Evolutionary conservation across 768 basidiomycete species (phyloP), one percentile per base, ranked within the genome.

Genomic region (Sporobolomyces phaffii): DNA sequence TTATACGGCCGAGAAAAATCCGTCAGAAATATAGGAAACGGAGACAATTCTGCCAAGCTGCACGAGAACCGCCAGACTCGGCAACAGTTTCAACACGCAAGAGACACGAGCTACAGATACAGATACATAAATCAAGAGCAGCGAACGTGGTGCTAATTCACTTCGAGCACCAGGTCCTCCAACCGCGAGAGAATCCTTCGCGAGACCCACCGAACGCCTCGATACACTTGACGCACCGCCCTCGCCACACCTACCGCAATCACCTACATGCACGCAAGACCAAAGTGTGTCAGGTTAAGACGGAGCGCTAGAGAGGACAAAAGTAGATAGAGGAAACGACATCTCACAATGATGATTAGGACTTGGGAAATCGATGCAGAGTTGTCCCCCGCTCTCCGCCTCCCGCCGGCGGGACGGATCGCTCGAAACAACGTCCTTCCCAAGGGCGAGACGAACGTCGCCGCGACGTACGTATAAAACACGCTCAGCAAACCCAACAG

Each of bases 151-250:
- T n/a, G n/a, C n/a, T 20, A 58, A 24, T 58, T 58, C 10, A 69
- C 69, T 20, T 70, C 69, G 29, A 70, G 36, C 7, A 65, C 69
- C 5, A 70, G 43, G 14, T 65, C 64, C 60, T 70, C 69, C n/a
- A 70, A 36, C 9, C 60, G 24, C 0, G 28, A 17, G 31, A 70
- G 33, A 0, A 34, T 38, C 7, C 33, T 15, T 31, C 38, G 54
- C 29, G 60, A 52, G 2, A 40, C 13, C 64, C 64, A 70, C 18
- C 43, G 33, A 13, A 65, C 64, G 2, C 54, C 60, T 2, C 60
- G 48, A 28, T 65, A 70, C 0, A 49, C 45, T n/a, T 52, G 45
- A 11, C 60, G 20, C 1, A 70, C 29, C 4, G 53, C 50, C 14
- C 43, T 31, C 14, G 61, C 22, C 24, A 65, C 31, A 7, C 69